Percentiles rank a stretch among this genome's conserved stretches.
Evolutionary conservation across 441 rosid species (phyloP).

Genomic region (Populus hybrid): DNA sequence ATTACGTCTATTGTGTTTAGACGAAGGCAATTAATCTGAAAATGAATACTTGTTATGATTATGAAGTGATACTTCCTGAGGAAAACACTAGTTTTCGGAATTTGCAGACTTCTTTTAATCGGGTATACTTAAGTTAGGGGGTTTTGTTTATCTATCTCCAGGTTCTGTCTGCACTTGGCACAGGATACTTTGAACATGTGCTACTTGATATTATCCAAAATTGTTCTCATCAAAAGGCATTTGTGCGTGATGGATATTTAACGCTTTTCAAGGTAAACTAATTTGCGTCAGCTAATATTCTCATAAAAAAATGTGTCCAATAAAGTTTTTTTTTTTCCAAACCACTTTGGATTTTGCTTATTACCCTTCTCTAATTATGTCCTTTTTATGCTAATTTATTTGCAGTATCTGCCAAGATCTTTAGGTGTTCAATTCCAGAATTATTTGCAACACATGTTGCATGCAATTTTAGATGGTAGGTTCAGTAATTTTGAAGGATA

Average conservation of each 20-base stretch:
- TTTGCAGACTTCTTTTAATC: background rate
- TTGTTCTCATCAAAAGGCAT: conserved; percentile 93
- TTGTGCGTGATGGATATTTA: conserved; percentile 79
- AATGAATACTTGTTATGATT: too few species aligned
- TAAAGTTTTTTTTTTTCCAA: conserved; percentile 24
- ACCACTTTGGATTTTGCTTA: conserved; percentile 3
- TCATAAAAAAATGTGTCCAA: conserved; percentile 10
- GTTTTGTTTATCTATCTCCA: background rate
- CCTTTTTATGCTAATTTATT: conserved; percentile 12
- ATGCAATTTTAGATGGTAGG: conserved; percentile 90
- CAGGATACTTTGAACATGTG: conserved; percentile 70
- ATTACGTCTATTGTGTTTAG: background rate
- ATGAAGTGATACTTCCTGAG: conserved; percentile 57
- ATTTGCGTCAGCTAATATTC: conserved; percentile 2
- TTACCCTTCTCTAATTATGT: conserved; percentile 12
- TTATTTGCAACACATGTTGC: conserved; percentile 76
- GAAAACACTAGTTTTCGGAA: background rate
- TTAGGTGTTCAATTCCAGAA: conserved; percentile 89
- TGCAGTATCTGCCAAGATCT: conserved; percentile 89
- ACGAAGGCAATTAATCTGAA: background rate
- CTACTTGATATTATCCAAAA: conserved; percentile 86
- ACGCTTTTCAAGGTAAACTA: conserved; percentile 87
- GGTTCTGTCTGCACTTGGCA: conserved; percentile 38
- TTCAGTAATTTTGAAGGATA: background rate
- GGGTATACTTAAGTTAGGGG: background rate